phyloP scores from a whole-genome alignment of 2,329 filamentous ascomycete species.

The Aspergillus texensis region DNA sequence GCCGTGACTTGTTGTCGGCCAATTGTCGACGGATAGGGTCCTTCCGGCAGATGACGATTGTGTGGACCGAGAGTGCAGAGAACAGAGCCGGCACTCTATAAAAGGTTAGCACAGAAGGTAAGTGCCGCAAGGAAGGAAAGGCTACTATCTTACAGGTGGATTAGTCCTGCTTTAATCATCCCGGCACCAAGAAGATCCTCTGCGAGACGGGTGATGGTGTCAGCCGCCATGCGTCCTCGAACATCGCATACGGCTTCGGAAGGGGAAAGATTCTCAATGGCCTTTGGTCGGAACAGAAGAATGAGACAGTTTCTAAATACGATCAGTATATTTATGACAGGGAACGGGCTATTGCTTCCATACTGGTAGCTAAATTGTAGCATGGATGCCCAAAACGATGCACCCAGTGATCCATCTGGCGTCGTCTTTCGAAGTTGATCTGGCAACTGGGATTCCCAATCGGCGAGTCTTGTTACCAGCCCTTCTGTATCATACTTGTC shows the following conservation, averaged over 20 bases:
- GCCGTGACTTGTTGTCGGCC: conserved; percentile 26
- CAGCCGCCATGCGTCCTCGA: neutral
- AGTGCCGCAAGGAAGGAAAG: neutral
- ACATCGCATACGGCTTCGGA: neutral
- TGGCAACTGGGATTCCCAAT: neutral
- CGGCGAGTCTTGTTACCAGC: neutral
- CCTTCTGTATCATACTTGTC: neutral
- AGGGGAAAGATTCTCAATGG: neutral
- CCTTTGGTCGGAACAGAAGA: neutral
- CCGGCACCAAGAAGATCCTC: neutral
- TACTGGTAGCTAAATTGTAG: neutral
- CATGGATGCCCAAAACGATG: neutral
- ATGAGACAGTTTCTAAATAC: neutral
- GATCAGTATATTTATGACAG: neutral
- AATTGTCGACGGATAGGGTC: conserved; percentile 25
- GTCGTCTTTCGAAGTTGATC: neutral
- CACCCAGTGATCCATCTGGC: neutral
- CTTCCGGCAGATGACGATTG: conserved; percentile 27
- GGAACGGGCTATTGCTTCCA: accelerated
- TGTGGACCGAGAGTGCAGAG: conserved; percentile 28
- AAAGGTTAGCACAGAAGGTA: neutral
- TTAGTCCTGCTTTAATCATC: neutral
- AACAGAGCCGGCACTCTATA: conserved; percentile 23
- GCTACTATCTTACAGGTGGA: neutral
- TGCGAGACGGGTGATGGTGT: neutral